Base-by-base conservation (phyloP, 306 rosid species). In the Castanea mollissima region DNA sequence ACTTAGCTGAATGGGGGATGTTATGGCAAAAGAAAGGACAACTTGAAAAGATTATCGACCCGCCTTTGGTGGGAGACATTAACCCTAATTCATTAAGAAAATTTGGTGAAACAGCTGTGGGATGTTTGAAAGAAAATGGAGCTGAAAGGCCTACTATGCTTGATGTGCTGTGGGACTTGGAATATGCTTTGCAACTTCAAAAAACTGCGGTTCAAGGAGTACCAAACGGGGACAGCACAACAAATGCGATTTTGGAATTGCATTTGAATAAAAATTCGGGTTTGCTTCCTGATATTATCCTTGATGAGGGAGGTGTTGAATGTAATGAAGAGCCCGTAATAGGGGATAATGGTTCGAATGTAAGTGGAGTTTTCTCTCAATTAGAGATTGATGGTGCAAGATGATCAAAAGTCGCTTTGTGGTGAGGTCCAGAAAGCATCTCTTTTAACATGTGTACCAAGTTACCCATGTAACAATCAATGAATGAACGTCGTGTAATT, bases 101-200 rank as follows among this genome's bases (percentile, higher is more conserved):
- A 38, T 84, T 88, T 21, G 79, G 74, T 25, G 85, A 84, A 64
- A 82, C 76, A 0, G 83, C 80, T 0, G 90, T 74, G 2, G 84
- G 84, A 57, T 88, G 92, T 54, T 57, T 88, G 25, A 81, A 78
- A 15, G 83, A 80, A 6, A 79, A 86, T 75, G 88, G 84, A 19
- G 74, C 64, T 67, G 88, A 86, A 15, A 86, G 92, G 82, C 90
- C 90, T 25, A 27, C 74, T n/a, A 86, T 88, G 92, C 46, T 78
- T 52, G 92, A 86, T 78, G 88, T 86, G 2, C 31, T 82, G 85
- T 88, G 92, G 90, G 90, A 88, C 74, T 80, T 86, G 84, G 90
- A 88, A 76, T 88, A 88, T 72, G 88, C 85, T 0, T 21, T 84
- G 75, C 92, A 88, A 71, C 88, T 88, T 78, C 90, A 88, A 77